Conservation (phyloP, 805 yeast genomes). For the Candida arabinofermentans region DNA sequence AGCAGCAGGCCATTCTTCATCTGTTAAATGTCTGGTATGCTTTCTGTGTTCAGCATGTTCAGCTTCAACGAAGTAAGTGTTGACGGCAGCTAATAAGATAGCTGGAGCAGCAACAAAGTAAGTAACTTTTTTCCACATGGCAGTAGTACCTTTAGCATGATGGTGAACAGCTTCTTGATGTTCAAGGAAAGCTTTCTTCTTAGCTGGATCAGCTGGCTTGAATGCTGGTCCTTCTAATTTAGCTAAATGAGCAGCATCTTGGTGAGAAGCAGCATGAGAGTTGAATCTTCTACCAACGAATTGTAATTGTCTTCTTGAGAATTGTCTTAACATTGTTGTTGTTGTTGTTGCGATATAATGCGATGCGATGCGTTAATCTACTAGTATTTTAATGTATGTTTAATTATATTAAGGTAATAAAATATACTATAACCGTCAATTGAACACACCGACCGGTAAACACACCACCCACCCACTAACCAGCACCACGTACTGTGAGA, state of each 20-base stretch:
- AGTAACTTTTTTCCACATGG: conserved; percentile 83
- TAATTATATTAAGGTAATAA: no score
- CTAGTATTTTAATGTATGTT: no score
- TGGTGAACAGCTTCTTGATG: conserved; percentile 60
- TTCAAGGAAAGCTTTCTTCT: conserved; percentile 68
- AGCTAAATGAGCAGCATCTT: background rate
- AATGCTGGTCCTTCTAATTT: conserved; percentile 40
- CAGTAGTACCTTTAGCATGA: conserved; percentile 76
- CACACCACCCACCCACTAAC: no score
- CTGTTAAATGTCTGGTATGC: conserved; percentile 68
- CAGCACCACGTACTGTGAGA: no score
- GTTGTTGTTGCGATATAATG: background rate
- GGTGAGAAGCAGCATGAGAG: conserved; percentile 14
- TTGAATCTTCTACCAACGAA: conserved; percentile 31
- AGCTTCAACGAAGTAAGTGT: conserved; percentile 76
- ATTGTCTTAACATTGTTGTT: conserved; percentile 41
- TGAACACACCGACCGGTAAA: no score
- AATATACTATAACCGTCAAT: no score
- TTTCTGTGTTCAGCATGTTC: conserved; percentile 90
- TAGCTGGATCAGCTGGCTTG: conserved; percentile 49
- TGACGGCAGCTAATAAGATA: conserved; percentile 67
- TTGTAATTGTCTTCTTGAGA: conserved; percentile 29
- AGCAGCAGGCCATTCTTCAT: conserved; percentile 90
- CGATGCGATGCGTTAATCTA: no score
- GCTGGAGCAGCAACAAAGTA: conserved; percentile 80